These are phyloP conservation scores for Dothiorella sarmentorum DNA, from an alignment of 2,329 filamentous ascomycete genomes.

Conservation along the genomic window DNA sequence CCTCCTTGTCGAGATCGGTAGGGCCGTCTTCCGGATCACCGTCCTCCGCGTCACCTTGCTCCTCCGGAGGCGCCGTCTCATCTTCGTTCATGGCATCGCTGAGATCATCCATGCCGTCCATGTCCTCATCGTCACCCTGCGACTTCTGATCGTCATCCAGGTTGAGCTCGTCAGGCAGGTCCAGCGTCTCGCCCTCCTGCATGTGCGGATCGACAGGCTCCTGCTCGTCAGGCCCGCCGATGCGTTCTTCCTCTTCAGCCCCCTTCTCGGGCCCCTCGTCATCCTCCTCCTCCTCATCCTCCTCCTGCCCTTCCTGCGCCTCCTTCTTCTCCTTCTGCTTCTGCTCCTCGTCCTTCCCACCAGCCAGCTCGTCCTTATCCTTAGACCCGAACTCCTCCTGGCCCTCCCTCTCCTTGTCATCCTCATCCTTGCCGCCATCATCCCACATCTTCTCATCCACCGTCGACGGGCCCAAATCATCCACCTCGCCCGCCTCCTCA, in stretches of 20 bases:
- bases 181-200: slow-evolving; percentile 76
- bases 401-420: slow-evolving; percentile 77
- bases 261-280: slow-evolving; percentile 51
- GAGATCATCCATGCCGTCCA: slow-evolving; percentile 51
- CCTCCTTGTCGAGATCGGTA: slow-evolving; percentile 32
- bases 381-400: slow-evolving; percentile 53
- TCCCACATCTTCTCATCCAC: slow-evolving; percentile 99
- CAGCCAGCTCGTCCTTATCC: slow-evolving; percentile 46
- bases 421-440: slow-evolving; percentile 68
- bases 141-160: slow-evolving; percentile 61
- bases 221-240: slow-evolving; percentile 62
- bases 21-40: slow-evolving; percentile 31
- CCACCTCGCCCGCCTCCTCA: slow-evolving; percentile 85
- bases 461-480: slow-evolving; percentile 82
- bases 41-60: slow-evolving; percentile 36
- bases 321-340: slow-evolving; percentile 56
- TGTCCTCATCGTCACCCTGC: slow-evolving; percentile 47
- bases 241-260: slow-evolving; percentile 60
- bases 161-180: slow-evolving; percentile 84
- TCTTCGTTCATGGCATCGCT: slow-evolving; percentile 36
- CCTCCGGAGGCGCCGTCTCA: slow-evolving; percentile 38
- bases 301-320: slow-evolving; percentile 61
- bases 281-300: slow-evolving; percentile 50
- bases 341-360: slow-evolving; percentile 46
- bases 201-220: slow-evolving; percentile 71